Base-by-base conservation (phyloP, 768 basidiomycete species). In the Suillus variegatus region DNA sequence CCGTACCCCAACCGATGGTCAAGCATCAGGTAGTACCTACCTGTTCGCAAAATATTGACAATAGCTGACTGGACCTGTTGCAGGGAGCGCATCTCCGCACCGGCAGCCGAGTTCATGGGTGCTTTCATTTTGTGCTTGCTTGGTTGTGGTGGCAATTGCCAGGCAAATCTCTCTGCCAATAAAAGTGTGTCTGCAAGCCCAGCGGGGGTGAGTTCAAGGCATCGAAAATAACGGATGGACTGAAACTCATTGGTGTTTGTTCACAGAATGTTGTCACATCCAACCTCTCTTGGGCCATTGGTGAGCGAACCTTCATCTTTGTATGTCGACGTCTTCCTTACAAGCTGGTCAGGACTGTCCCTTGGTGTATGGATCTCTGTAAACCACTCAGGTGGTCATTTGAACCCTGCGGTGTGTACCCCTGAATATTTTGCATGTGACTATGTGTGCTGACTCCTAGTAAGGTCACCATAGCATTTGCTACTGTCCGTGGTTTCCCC, bases 331-430 rank as follows among this genome's bases (percentile, higher is more conserved):
- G 62, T 36, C n/a, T 54, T 58, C 38, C 38, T 58, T 36, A 54
- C 35, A 13, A 28, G 58, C 22, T 54, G 25, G 25, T 56, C 44
- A 78, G 77, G 87, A 36, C 81, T 82, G 4, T 85, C 86, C 8
- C 78, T 89, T 70, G 89, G 87, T 54, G 88, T 86, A n/a, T 89
- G 86, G 86, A 81, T 87, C 3, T 83, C 84, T 32, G 84, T 84
- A 52, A 87, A 87, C 55, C 82, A 87, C 61, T 88, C 88, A 47
- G 88, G 87, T 5, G 88, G 87, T 18, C 89, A 90, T 69, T 84
- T 88, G 66, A 89, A 89, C 71, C 87, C 88, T 52, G 85, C 86
- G 44, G 87, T 86, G 72, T 49, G 82, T 76, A 13, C 64, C 13
- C 13, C 10, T 20, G 1, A 6, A 38, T 16, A 38, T 35, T 14